phyloP scores from a whole-genome alignment of 225 moss, liverwort and hornwort genomes.

The Ulota crispa region DNA sequence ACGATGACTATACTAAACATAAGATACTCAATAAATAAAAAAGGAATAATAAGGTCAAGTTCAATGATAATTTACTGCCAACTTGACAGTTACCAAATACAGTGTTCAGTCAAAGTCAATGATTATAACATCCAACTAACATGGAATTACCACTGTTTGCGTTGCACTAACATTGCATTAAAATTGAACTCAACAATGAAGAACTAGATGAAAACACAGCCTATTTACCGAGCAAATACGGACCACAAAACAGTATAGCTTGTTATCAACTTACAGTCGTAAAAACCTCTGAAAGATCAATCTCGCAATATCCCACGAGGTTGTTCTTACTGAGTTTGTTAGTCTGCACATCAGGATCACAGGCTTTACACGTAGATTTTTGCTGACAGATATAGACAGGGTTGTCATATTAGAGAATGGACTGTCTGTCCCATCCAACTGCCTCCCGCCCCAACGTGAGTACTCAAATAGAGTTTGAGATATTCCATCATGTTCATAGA shows the following conservation, averaged over 20 bases:
- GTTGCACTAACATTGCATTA: background rate
- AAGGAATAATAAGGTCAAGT: too few relatives aligned
- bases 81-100: background rate
- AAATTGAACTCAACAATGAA: background rate
- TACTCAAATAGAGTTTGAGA: too few relatives aligned
- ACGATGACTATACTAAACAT: background rate
- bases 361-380: background rate
- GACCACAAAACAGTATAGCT: constrained; percentile 7
- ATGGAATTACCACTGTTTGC: background rate
- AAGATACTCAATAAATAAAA: background rate
- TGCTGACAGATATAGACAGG: background rate
- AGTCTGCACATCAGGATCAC: constrained; percentile 62
- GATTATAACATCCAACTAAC: background rate
- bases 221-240: background rate
- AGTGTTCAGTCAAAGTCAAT: background rate
- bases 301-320: constrained; percentile 82
- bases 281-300: constrained; percentile 77
- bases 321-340: constrained; percentile 58
- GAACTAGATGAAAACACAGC: background rate
- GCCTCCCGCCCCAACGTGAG: too few relatives aligned
- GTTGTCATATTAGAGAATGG: too few relatives aligned
- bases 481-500: too few relatives aligned
- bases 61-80: background rate
- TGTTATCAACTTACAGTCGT: constrained; percentile 55
- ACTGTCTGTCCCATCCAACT: too few relatives aligned